Evolutionary conservation across 495 filamentous ascomycete genomes (phyloP).

Genomic region (Xylaria venustula): DNA sequence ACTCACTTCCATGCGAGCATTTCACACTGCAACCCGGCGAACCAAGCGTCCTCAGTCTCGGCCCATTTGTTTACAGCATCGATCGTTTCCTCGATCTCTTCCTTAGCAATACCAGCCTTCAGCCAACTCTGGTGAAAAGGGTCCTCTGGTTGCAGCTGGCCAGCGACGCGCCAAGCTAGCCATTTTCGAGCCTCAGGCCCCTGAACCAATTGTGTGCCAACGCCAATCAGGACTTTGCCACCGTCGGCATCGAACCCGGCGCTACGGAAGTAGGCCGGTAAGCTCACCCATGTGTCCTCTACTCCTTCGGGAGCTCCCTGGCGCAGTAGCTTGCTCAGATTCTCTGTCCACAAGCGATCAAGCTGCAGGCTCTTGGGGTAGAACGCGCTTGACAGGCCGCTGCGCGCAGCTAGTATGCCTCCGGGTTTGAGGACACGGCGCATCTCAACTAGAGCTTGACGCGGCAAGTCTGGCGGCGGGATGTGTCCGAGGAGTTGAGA

Average conservation of each 20-base stretch:
- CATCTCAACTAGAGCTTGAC: slow-evolving; percentile 25
- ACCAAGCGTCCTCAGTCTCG: slow-evolving; percentile 41
- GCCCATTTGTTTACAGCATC: slow-evolving; percentile 31
- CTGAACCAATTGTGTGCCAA: slow-evolving; percentile 27
- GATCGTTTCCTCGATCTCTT: slow-evolving; percentile 35
- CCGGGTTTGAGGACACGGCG: slow-evolving; percentile 28
- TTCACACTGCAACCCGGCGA: slow-evolving; percentile 35
- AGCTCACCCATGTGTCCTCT: slow-evolving; percentile 24
- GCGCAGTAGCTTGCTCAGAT: slow-evolving; percentile 17
- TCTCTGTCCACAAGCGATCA: slow-evolving; percentile 31
- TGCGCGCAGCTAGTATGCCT: slow-evolving; percentile 53
- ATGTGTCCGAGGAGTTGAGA: slow-evolving; percentile 58
- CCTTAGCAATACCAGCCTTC: slow-evolving; percentile 34
- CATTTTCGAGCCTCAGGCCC: slow-evolving; percentile 29
- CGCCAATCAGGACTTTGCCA: slow-evolving; percentile 31
- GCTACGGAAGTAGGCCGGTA: slow-evolving; percentile 30
- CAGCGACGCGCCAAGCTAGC: slow-evolving; percentile 26
- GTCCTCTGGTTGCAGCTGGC: slow-evolving; percentile 34
- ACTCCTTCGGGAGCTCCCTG: slow-evolving; percentile 17
- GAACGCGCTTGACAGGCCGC: slow-evolving; percentile 40
- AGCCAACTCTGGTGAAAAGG: slow-evolving; percentile 38
- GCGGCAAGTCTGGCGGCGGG: slow-evolving; percentile 27
- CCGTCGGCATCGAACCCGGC: slow-evolving; percentile 36
- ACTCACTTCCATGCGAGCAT: slow-evolving; percentile 41
- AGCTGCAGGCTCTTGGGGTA: slow-evolving; percentile 27